Conservation (phyloP, 805 yeast genomes). For the Candida ulmi region DNA sequence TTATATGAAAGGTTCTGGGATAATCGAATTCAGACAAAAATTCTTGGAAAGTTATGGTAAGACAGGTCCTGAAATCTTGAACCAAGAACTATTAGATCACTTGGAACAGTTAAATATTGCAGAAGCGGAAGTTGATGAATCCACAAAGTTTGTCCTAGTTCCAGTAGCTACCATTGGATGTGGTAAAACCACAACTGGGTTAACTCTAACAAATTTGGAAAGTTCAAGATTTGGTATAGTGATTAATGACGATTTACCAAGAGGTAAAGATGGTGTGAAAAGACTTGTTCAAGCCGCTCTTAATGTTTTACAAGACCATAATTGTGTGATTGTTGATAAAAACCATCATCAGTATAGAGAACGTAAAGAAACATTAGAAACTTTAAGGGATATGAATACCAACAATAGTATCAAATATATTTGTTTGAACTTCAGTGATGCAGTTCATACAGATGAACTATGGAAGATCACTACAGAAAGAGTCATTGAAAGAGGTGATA, state of each 20-base stretch:
- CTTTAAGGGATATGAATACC: constrained; percentile 36
- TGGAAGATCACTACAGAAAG: constrained; percentile 54
- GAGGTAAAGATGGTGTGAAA: constrained; percentile 38
- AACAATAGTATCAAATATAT: constrained; percentile 46
- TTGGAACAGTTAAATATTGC: constrained; percentile 33
- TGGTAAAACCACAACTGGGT: constrained; percentile 84
- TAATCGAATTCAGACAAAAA: constrained; percentile 62
- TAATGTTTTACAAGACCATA: constrained; percentile 30
- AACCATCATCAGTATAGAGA: constrained; percentile 76
- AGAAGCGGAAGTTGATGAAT: constrained; percentile 29
- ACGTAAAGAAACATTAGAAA: constrained; percentile 57
- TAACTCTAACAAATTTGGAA: constrained; percentile 49
- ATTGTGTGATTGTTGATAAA: constrained; percentile 69
- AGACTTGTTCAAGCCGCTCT: constrained; percentile 44
- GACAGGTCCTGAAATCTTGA: constrained; percentile 54
- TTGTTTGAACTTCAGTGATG: constrained; percentile 60
- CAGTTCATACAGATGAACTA: constrained; percentile 30
- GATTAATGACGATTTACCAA: constrained; percentile 73
- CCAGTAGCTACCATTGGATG: constrained; percentile 92
- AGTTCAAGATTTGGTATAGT: constrained; percentile 61
- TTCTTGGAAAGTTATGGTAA: constrained; percentile 52
- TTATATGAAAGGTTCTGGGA: constrained; percentile 58
- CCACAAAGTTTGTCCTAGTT: constrained; percentile 55
- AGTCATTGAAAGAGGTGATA: constrained; percentile 69
- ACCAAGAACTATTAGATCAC: constrained; percentile 34